These are phyloP conservation scores for Penicillium egyptiacum DNA, from an alignment of 495 filamentous ascomycete species.

Conservation along the genomic window DNA sequence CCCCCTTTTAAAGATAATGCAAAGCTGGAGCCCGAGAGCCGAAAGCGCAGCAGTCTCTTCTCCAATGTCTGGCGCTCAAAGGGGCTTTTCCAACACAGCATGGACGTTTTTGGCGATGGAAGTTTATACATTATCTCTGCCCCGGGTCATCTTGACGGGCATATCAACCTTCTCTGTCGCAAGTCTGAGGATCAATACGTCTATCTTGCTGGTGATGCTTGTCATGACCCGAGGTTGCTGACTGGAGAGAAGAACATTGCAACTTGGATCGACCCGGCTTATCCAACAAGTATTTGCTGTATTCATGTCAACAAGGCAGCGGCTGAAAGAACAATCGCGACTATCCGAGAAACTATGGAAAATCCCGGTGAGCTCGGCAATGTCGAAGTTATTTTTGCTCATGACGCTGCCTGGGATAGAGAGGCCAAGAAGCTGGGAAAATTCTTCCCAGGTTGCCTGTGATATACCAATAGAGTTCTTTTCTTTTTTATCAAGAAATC, in stretches of 20 bases:
- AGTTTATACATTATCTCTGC: constrained; percentile 41
- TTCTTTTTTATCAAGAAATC: too few relatives aligned
- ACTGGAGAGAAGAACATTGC: constrained; percentile 43
- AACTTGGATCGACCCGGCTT: neutral
- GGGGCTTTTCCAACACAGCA: constrained; percentile 8
- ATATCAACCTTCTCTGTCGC: constrained; percentile 47
- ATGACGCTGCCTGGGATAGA: neutral
- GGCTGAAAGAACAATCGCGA: neutral
- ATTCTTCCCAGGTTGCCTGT: neutral
- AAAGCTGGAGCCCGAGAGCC: too few relatives aligned
- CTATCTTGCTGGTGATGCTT: constrained; percentile 50
- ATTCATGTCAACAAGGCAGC: neutral
- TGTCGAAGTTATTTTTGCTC: neutral
- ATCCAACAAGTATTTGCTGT: neutral
- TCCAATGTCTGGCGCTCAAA: too few relatives aligned
- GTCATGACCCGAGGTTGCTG: constrained; percentile 46
- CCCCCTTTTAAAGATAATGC: too few relatives aligned
- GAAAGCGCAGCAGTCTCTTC: too few relatives aligned
- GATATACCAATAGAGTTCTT: too few relatives aligned
- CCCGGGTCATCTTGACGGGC: constrained; percentile 49
- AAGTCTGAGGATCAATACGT: constrained; percentile 26
- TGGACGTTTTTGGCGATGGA: constrained; percentile 47
- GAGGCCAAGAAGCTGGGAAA: neutral
- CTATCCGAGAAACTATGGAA: neutral
- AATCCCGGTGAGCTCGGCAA: neutral